phyloP scores from a whole-genome alignment of 2,329 filamentous ascomycete genomes.

The Fusarium piperis region DNA sequence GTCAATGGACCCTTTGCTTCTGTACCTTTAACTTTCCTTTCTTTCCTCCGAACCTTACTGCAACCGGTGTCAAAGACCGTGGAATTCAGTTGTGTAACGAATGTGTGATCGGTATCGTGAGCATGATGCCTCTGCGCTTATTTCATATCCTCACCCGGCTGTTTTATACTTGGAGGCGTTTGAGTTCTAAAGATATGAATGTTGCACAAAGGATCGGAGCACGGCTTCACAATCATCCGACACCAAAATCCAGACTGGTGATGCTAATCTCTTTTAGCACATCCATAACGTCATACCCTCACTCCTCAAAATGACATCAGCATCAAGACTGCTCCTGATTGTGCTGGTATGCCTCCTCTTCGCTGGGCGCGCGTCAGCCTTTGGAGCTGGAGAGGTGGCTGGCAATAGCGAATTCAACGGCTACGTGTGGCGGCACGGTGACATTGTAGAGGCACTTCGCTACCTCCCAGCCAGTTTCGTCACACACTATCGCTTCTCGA shows the following conservation, averaged over 20 bases:
- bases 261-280: neutral
- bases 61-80: no score
- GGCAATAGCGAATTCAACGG: constrained; percentile 51
- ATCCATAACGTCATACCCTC: constrained; percentile 21
- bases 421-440: constrained; percentile 54
- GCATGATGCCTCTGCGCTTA: no score
- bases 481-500: constrained; percentile 51
- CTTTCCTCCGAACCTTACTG: no score
- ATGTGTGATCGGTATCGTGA: no score
- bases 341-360: constrained; percentile 41
- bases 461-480: constrained; percentile 50
- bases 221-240: constrained; percentile 2
- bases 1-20: no score
- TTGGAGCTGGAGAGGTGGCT: constrained; percentile 52
- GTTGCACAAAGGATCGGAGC: neutral
- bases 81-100: no score
- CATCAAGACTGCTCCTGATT: constrained; percentile 26
- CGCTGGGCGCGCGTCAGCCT: constrained; percentile 46
- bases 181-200: no score
- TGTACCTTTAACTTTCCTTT: no score
- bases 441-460: constrained; percentile 51
- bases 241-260: neutral
- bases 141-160: no score
- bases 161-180: no score
- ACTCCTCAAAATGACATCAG: constrained; percentile 25